Conservation (phyloP, 129 eudicot genomes). For the Flaveria ramosissima region DNA sequence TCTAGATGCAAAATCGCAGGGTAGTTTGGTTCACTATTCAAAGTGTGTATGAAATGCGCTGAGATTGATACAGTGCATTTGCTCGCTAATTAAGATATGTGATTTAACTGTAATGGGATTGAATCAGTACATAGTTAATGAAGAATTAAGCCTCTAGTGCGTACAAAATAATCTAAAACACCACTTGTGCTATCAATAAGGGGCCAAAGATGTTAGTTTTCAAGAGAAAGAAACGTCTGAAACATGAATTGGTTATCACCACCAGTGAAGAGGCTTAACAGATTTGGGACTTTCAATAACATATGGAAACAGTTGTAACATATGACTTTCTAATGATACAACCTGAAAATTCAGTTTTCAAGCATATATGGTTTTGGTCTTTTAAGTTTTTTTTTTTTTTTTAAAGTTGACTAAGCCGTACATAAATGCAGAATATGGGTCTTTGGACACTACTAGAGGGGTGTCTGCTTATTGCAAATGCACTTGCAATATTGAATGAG, state of each 20-base stretch:
- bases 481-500: slow-evolving; percentile 68
- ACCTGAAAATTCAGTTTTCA: background rate
- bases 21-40: background rate
- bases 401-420: background rate
- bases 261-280: background rate
- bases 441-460: slow-evolving; percentile 73
- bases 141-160: background rate
- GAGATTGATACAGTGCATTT: background rate
- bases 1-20: background rate
- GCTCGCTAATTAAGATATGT: background rate
- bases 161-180: background rate
- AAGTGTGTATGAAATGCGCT: background rate
- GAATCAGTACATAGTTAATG: background rate
- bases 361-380: slow-evolving; percentile 8
- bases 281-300: background rate
- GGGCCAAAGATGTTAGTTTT: background rate
- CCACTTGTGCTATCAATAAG: background rate
- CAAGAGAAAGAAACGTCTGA: background rate
- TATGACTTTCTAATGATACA: background rate
- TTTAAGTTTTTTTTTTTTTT: background rate
- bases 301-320: background rate
- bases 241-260: background rate
- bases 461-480: slow-evolving; percentile 68
- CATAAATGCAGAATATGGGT: slow-evolving; percentile 46
- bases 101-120: background rate